Evolutionary conservation across 2,329 filamentous ascomycete genomes (phyloP), one percentile per base, ranked within the genome.

Genomic region (Colletotrichum sojae): DNA sequence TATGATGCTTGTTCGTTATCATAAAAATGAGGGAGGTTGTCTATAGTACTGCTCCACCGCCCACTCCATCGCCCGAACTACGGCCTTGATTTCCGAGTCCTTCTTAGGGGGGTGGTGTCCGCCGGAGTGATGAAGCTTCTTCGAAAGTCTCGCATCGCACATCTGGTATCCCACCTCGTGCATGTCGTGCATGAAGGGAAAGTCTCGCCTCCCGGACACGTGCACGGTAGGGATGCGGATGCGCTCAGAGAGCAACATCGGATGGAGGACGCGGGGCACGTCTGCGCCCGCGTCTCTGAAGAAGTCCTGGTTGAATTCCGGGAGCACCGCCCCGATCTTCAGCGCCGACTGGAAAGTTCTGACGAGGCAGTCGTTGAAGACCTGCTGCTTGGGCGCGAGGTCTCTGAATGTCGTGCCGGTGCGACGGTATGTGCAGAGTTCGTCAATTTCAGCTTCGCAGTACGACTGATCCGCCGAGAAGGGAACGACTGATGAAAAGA

Each of bases 31-130:
- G 6, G 57, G 57, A 6, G 58, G 58, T 25, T 67, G 58, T 39
- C 64, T 51, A 13, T 67, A 63, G 40, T 57, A 63, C 18, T 67
- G 64, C 16, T 56, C 64, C 3, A 57, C 36, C 22, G 64, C 68
- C 65, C 68, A 71, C 22, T 71, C 69, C 27, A 70, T 70, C n/a
- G 68, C 68, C 43, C 65, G 53, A 6, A 69, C 68, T 1, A 63
- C 65, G 3, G 52, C 53, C 65, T 71, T 65, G 12, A 69, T 60
- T 4, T 69, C 68, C 6, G 40, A 54, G 10, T 56, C 52, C 40
- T 63, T 63, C 46, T 69, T 62, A 2, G 64, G 68, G 0, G 58
- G 68, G n/a, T 64, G 54, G 25, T 71, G 68, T 2, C 64, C 64
- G 2, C 65, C 68, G 9, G 64, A 60, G 13, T 71, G 68, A 40